These are phyloP conservation scores for Cladosporium sp. DNA, from an alignment of 2,329 filamentous ascomycete genomes.

Conservation along the genomic window DNA sequence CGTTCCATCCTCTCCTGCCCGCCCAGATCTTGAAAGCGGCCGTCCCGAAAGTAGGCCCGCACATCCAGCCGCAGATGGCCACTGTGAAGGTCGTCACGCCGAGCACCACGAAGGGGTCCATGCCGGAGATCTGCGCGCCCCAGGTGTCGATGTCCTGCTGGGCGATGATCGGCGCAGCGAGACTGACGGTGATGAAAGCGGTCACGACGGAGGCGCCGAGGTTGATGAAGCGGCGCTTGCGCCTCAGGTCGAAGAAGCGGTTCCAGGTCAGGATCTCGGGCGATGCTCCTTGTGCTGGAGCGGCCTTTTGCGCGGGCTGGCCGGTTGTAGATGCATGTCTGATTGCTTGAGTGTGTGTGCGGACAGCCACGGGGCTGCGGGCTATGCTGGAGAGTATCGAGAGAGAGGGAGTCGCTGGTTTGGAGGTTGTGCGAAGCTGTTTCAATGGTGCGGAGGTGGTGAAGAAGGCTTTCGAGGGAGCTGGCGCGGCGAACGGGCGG, in stretches of 20 bases:
- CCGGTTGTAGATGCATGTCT: constrained; percentile 4
- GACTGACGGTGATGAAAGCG: constrained; percentile 55
- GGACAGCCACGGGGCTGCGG: neutral
- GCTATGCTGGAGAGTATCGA: neutral
- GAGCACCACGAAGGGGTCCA: constrained; percentile 82
- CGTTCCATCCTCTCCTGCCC: constrained; percentile 51
- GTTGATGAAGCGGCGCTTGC: constrained; percentile 76
- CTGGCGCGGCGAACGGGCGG: neutral
- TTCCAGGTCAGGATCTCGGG: constrained; percentile 59
- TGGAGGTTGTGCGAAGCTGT: neutral
- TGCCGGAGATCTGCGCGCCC: constrained; percentile 62
- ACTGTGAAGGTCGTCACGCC: constrained; percentile 72
- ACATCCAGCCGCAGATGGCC: constrained; percentile 78
- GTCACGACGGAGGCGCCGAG: constrained; percentile 67
- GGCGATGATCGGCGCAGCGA: constrained; percentile 60
- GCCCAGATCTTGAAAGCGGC: constrained; percentile 72
- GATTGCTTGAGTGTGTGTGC: neutral
- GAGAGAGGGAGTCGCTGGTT: neutral
- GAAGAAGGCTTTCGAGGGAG: constrained; percentile 7
- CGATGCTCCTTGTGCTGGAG: constrained; percentile 12
- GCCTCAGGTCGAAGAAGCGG: constrained; percentile 84
- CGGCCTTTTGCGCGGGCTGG: neutral
- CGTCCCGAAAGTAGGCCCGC: constrained; percentile 76
- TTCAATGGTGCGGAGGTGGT: constrained; percentile 10
- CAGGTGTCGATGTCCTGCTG: constrained; percentile 63